Evolutionary conservation across 306 rosid genomes (phyloP), one percentile per base, ranked within the genome.

Genomic region (Malus sylvestris): DNA sequence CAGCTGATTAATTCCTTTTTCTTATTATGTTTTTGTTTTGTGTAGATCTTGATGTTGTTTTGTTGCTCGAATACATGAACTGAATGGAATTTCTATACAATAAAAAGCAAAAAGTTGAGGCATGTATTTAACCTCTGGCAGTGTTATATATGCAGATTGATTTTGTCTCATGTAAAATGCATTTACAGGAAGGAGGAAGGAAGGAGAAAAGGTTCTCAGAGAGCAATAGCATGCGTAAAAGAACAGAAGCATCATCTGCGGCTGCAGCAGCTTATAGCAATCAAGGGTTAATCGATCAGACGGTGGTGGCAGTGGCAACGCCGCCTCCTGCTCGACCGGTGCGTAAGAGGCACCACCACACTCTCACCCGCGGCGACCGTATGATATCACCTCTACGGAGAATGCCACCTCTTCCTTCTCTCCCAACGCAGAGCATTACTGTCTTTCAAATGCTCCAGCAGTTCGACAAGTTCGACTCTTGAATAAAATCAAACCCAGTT

Each of bases 341-440:
- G 52, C 75, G 98, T 19, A 95, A 95, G 89, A 81, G 97, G 84
- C 98, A 95, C 70, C 97, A 95, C 74, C 96, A 90, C 83, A 88
- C 84, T 44, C 95, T 88, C 82, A 91, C 91, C 57, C 81, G 84
- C 15, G 93, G 83, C 49, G 68, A 89, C 78, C 83, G 80, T 65
- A 83, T 85, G 58, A 83, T 87, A 65, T 85, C 85, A 59, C 97
- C 96, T 64, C 72, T 86, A 11, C 63, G 86, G 64, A 86, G 90
- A 84, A 88, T 83, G 90, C 87, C 91, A 65, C 76, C 91, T 10
- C 78, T 78, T 38, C 92, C 93, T 23, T 83, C 88, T 10, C 61
- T 20, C 29, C 90, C 86, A 61, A 61, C 79, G 3, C 97, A 89
- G 81, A 86, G 82, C 76, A 73, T 88, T 71, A 89, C 96, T 44